Conservation (phyloP, 2,329 filamentous ascomycete genomes). For the Dothiorella sarmentorum region DNA sequence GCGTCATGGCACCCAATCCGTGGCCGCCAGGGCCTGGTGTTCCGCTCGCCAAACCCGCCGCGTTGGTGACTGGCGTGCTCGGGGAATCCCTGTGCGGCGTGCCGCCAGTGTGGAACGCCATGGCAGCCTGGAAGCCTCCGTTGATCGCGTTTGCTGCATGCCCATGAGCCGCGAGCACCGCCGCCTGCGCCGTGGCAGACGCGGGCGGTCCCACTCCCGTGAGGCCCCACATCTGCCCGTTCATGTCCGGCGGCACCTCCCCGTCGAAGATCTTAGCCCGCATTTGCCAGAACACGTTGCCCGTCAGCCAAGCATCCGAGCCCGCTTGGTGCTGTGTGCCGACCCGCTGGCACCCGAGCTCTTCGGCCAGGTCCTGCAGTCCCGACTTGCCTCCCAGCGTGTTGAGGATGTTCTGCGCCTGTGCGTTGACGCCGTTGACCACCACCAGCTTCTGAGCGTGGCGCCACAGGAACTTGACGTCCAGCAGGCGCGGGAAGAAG, state of each 20-base stretch:
- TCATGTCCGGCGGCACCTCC: conserved; percentile 71
- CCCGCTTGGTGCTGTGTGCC: conserved; percentile 89
- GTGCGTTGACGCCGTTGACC: conserved; percentile 40
- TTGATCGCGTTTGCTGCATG: conserved; percentile 37
- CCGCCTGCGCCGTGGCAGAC: conserved; percentile 54
- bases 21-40: conserved; percentile 61
- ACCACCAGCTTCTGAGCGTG: conserved; percentile 67
- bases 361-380: conserved; percentile 89
- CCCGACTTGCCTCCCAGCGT: conserved; percentile 88
- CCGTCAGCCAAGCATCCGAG: conserved; percentile 88
- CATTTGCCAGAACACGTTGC: conserved; percentile 92
- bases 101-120: conserved; percentile 38
- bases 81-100: conserved; percentile 51
- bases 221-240: conserved; percentile 91
- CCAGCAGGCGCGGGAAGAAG: conserved; percentile 90
- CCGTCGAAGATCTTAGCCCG: conserved; percentile 83
- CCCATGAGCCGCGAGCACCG: conserved; percentile 43
- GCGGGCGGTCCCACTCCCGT: conserved; percentile 57
- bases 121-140: conserved; percentile 33
- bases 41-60: conserved; percentile 46
- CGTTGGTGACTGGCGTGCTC: conserved; percentile 64
- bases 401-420: conserved; percentile 69
- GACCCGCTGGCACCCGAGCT: conserved; percentile 83
- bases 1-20: conserved; percentile 61
- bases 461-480: conserved; percentile 97